Evolutionary conservation across 345 rosid species (phyloP), one percentile per base, ranked within the genome.

Genomic region (Balakata baccata): DNA sequence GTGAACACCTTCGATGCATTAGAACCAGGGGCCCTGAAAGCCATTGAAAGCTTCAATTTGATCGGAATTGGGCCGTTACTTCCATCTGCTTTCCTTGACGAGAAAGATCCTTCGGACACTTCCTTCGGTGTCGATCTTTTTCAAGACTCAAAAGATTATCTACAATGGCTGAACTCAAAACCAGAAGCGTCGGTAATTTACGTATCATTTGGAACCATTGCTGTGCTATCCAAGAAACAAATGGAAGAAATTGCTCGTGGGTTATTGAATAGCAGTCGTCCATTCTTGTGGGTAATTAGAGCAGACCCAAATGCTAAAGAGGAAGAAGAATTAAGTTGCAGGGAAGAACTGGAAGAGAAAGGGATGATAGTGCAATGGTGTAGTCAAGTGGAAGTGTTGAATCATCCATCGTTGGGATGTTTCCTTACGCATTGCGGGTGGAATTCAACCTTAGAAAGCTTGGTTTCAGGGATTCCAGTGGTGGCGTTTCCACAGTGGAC

Each of bases 361-460:
- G 96, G 93, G 38, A 76, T 80, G 86, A 79, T 90, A 47, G 85
- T 90, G 43, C 73, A 87, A 0, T 92, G 97, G 97, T 92, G 97
- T 39, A 78, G 81, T 8, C 96, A 92, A 81, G 78, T 84, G 63
- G 82, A 81, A 72, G 91, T 90, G n/a, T 70, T 92, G 64, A 86
- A 87, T 2, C 89, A 89, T 29, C 78, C 72, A 0, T 78, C 93
- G 7, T 29, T 87, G 0, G 92, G 93, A 3, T 92, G 93, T 70
- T 92, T 86, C 38, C 66, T 92, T 63, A 80, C 85, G 1, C 93
- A 92, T 74, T 88, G 94, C n/a, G 94, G 94, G 14, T 91, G 97
- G 95, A 92, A 85, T 81, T 87, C 97, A 3, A 87, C 89, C 1
- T 0, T 87, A 20, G 95, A 92, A 81, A 85, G 88, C 69, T 66